These are phyloP conservation scores for Aspergillus calidoustus DNA, from an alignment of 2,329 filamentous ascomycete genomes.

Conservation along the genomic window DNA sequence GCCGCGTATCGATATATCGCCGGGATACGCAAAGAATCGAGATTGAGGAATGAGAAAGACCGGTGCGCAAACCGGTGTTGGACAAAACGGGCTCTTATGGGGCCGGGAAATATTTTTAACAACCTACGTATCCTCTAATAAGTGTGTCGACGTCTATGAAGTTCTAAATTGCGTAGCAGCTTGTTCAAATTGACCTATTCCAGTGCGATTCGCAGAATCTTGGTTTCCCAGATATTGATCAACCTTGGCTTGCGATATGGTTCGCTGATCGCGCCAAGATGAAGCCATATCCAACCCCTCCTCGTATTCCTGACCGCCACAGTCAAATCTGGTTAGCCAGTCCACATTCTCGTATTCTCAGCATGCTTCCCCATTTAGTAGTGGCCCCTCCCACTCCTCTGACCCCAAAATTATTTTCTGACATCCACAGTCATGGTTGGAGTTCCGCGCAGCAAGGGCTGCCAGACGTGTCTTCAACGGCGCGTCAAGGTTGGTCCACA, in stretches of 20 bases:
- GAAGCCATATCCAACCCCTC: background rate
- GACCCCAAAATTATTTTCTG: background rate
- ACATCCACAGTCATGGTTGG: slow-evolving; percentile 34
- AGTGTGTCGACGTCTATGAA: background rate
- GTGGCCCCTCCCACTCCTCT: background rate
- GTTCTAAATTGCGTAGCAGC: background rate
- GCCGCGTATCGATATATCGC: background rate
- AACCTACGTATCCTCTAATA: background rate
- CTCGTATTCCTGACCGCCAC: background rate
- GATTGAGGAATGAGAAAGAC: background rate
- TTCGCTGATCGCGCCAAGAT: background rate
- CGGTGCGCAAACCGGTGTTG: background rate
- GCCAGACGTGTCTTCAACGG: slow-evolving; percentile 39
- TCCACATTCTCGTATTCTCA: slow-evolving; percentile 9
- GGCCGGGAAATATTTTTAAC: background rate
- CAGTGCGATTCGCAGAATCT: background rate
- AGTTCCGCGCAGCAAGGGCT: slow-evolving; percentile 43
- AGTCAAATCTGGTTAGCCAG: background rate
- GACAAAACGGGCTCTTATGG: background rate
- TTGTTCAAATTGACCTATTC: background rate
- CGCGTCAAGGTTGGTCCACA: slow-evolving; percentile 33
- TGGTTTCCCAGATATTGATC: background rate
- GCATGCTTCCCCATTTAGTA: slow-evolving; percentile 5
- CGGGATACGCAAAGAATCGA: background rate
- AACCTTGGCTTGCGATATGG: background rate